Base-by-base conservation (phyloP, 768 basidiomycete genomes). In the Suillus fuscotomentosus region DNA sequence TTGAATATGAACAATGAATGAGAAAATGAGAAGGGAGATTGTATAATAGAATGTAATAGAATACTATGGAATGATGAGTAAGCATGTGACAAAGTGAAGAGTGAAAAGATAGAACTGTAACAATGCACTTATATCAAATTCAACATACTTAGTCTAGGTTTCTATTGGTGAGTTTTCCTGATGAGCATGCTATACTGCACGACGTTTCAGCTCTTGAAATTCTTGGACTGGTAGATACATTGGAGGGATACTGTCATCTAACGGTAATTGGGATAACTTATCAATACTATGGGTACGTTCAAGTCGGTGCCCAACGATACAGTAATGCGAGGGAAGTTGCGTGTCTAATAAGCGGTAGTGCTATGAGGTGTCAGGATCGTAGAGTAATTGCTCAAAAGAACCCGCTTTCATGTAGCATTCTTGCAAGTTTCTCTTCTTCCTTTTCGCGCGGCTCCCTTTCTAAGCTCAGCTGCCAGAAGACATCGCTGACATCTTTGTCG, bases 401-500 rank as follows among this genome's bases (percentile, higher is more conserved):
- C 0, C 79, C 79, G 42, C 77, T 79, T 39, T 81, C 80, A 22
- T 76, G 73, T 63, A 81, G 64, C 66, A 77, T 69, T 60, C 74
- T 75, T 50, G 78, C 79, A 72, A 84, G 75, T 69, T 75, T 80
- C 64, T 85, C 85, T 50, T 84, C 83, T 53, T 86, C 85, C 54
- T 75, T 77, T 70, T 87, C 86, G 43, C 83, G 75, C 10, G 86
- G 86, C 66, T 87, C 86, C n/a, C 84, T 70, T 60, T 79, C 76
- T 54, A 84, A 63, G 63, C 82, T 83, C 31, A 84, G 67, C 59
- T 82, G 77, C 76, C 85, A 87, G 57, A 79, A 71, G 31, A 73
- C 60, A 54, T 80, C 74, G 53, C 72, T 69, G 10, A 70, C 66
- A 42, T 79, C 77, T 61, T 75, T 70, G 65, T 74, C 72, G 11